Evolutionary conservation across 2,329 filamentous ascomycete species (phyloP), one percentile per base, ranked within the genome.

Genomic region (Fusarium xyrophilum): DNA sequence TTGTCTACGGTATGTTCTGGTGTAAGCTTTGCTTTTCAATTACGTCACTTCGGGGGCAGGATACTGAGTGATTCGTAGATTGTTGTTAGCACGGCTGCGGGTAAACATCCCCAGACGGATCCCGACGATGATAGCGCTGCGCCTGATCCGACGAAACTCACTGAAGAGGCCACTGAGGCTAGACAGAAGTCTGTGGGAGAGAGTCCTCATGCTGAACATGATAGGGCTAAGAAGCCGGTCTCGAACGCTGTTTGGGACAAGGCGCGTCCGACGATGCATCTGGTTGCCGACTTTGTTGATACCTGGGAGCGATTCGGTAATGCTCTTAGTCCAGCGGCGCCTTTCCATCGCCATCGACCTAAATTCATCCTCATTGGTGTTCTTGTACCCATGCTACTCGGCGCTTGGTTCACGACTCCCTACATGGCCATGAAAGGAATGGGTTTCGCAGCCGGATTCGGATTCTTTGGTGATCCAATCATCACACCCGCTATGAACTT

Each of bases 211-310:
- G 25, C 25, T 12, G 64, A 72, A 14, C 74, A 92, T 60, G 91
- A 95, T 78, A 92, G 93, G 77, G 92, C 92, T 8, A 93, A 93
- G 76, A 86, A 91, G 30, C 92, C 92, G 0, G 89, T 95, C 79
- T 90, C 92, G 66, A 87, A 88, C 8, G 88, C 89, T 1, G 91
- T 96, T 73, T 94, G 92, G 91, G 86, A 85, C 14, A 89, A 91
- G 76, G 92, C 92, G 77, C 83, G 91, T 40, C 90, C 91, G 0
- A 79, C 90, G 12, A 95, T 96, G 91, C 84, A 84, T 56, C 75
- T 78, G 0, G 74, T 87, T 7, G 79, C 82, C 1, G 82, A 84
- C 51, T 60, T 79, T 25, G 75, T 79, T 19, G 85, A 87, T 63
- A 85, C 82, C 0, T 87, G 82, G 79, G 84, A 86, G 60, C 75